Base-by-base conservation (phyloP, 805 yeast genomes). In the Saturnispora sekii region DNA sequence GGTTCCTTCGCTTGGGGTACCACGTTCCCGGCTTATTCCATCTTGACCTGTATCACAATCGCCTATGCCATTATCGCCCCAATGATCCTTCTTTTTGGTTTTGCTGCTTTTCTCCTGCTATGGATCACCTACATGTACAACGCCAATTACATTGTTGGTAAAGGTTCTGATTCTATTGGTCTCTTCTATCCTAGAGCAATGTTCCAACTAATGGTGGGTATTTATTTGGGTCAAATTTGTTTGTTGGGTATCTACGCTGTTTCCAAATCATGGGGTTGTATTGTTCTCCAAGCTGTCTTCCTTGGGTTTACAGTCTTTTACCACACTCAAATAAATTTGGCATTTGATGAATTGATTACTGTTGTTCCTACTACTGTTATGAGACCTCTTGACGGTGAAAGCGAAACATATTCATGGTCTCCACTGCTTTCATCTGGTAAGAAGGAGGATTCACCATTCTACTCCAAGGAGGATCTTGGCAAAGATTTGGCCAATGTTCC, bases 241-340 rank as follows among this genome's bases (percentile, higher is more conserved):
- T 55, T 93, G 51, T 60, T 93, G 44, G 97, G 96, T 45, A 63
- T 93, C 45, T 89, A 87, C 60, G 84, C 77, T 14, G 94, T 90
- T 45, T 88, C 94, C 49, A 86, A 86, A 69, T 83, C 94, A 35
- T 90, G 96, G 96, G 97, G 96, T 38, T 95, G 96, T 32, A 72
- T 88, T 51, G 84, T 81, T 3, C 64, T 90, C 44, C 85, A 84
- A 61, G 79, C 77, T 1, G 69, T 89, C 42, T 69, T 82, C 35
- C 55, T 86, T 11, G 74, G 72, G 8, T 62, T 72, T 51, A 86
- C 97, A 0, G 73, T 74, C 4, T 81, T 85, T 58, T 70, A 76
- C 47, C 96, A 90, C 56, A 14, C 76, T 29, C 73, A 77, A 50
- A 62, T 90, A 58, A 76, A 72, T 50, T 49, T 58, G 8, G 86